Evolutionary conservation across 768 basidiomycete genomes (phyloP).

Genomic region (Suillus plorans): DNA sequence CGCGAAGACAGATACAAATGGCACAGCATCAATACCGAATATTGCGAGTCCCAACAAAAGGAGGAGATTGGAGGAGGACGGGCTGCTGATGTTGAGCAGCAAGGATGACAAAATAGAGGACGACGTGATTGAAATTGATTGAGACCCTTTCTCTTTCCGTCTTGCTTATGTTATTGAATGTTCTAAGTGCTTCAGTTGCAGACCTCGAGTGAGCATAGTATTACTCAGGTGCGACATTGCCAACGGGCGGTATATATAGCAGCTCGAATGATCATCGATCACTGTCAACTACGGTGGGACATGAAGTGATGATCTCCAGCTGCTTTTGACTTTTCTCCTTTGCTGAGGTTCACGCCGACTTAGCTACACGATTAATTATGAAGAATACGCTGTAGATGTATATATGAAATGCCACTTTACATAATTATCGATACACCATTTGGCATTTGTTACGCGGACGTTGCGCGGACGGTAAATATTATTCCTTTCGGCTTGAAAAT

Average conservation of each 20-base stretch:
- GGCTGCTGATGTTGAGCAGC: slow-evolving; percentile 64
- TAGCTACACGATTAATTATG: not conserved
- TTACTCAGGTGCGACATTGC: not conserved
- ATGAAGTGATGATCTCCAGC: not conserved
- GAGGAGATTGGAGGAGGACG: slow-evolving; percentile 69
- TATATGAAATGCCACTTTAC: too few species aligned
- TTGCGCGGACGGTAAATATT: too few species aligned
- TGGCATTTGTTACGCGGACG: too few species aligned
- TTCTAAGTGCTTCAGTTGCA: not conserved
- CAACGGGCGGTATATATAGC: not conserved
- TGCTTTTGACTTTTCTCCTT: not conserved
- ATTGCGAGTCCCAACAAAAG: slow-evolving; percentile 61
- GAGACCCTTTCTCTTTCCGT: slow-evolving; percentile 19
- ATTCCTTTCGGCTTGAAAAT: too few species aligned
- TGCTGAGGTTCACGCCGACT: not conserved
- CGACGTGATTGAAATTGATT: slow-evolving; percentile 60
- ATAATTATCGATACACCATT: too few species aligned
- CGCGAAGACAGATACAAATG: slow-evolving; percentile 37
- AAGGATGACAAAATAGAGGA: slow-evolving; percentile 51
- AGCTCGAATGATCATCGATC: not conserved
- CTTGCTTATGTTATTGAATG: slow-evolving; percentile 8
- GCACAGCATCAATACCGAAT: slow-evolving; percentile 16
- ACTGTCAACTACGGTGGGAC: not conserved
- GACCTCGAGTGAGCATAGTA: not conserved
- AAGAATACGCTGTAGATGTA: too few species aligned